Evolutionary conservation across 306 rosid genomes (phyloP), one percentile per base, ranked within the genome.

Genomic region (Quercus mongolica): DNA sequence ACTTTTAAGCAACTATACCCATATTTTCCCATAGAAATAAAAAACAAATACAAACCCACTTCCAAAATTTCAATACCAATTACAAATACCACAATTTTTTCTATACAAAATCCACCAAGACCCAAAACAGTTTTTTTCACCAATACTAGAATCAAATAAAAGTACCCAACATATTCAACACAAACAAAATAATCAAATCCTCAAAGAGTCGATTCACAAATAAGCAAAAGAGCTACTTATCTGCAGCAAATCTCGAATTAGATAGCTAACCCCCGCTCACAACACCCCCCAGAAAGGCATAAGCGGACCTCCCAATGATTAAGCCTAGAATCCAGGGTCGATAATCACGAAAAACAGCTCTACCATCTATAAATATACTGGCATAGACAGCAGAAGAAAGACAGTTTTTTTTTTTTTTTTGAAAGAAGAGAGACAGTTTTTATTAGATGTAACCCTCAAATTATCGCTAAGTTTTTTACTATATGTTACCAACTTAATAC

Each of bases 161-260:
- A 30, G 52, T 70, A n/a, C 5, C 57, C 71, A 58, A 78, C 64
- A 75, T 64, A 11, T 10, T 28, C 76, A 68, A 77, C 4, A 80
- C 62, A 26, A 44, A 55, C 33, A 54, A n/a, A 11, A 44, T 12
- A 78, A 71, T 41, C 8, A 59, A 56, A 10, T 76, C 70, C 69
- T 56, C 46, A 41, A 52, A 77, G 69, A 62, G n/a, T 75, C 69
- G 33, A 77, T 64, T 63, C 76, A 4, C 33, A 69, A 12, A 23
- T 77, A 83, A 77, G 63, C 77, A 65, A 41, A 41, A 49, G 11
- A 62, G 77, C 79, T 61, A 85, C 91, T 86, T 77, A 79, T 85
- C 84, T 80, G 87, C 41, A 26, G 1, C 51, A 83, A 81, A 81
- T 73, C 72, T 83, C 41, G 17, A 49, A 49, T 49, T 46, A 76